Base-by-base conservation (phyloP, 352 stramenopile genomes). In the Phytopythium kandeliae region DNA sequence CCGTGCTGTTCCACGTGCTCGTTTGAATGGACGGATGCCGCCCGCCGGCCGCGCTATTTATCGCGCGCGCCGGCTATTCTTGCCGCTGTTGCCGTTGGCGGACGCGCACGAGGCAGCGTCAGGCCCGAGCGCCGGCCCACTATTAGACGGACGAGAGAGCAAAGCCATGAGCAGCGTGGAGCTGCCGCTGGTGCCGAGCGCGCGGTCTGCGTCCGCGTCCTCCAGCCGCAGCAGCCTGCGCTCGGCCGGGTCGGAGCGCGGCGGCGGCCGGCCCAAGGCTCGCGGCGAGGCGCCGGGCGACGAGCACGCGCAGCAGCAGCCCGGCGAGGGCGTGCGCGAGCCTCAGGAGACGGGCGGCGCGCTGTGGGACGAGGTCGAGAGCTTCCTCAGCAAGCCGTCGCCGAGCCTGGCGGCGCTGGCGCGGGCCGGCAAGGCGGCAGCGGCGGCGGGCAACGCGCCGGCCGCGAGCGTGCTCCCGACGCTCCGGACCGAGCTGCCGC, bases 331-430 rank as follows among this genome's bases (percentile, higher is more conserved):
- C 8, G 65, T 69, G 8, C 62, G 73, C 21, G 65, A 85, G 31
- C 69, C 71, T 10, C 71, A 85, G 48, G 73, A 85, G 37, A 52
- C 55, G 13, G 80, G 54, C 16, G 57, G 65, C 10, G 72, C 63
- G 15, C 54, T 91, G 3, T 92, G 80, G 74, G 70, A 82, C 9
- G 71, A 92, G 50, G 76, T 92, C 42, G 78, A 92, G 59, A 69
- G 59, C 26, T 92, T 92, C 47, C 63, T 89, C 30, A 92, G 73
- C 58, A 78, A 79, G 28, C 80, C 78, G 11, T 81, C 77, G 16
- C 80, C 80, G 4, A 86, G 63, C 50, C 61, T 87, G 1, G 68
- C 65, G 10, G 63, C 42, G 15, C 38, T 85, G 9, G 66, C 64
- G 2, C 85, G 84, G 40, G 21, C 58, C 9, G 38, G 56, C 35